Evolutionary conservation across 2,329 filamentous ascomycete species (phyloP).

Genomic region (Penicillium fuscoglaucum): DNA sequence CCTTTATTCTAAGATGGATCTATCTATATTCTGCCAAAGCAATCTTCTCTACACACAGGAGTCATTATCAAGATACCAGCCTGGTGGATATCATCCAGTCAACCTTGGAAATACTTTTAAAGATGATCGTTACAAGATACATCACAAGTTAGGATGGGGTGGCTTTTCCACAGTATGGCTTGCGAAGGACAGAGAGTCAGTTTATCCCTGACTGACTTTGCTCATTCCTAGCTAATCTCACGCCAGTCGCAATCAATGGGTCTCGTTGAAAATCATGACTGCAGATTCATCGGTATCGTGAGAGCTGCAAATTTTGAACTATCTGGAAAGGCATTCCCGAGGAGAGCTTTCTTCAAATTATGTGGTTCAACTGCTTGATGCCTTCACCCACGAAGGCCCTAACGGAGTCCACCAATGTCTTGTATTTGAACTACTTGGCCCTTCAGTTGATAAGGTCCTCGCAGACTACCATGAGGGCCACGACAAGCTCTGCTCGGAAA

Average conservation of each 20-base stretch:
- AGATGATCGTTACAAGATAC: conserved; percentile 44
- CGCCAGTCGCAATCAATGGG: conserved; percentile 24
- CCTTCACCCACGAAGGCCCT: conserved; percentile 33
- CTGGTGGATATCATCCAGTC: conserved; percentile 49
- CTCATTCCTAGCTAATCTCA: conserved; percentile 11
- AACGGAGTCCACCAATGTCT: conserved; percentile 40
- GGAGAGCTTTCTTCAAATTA: conserved; percentile 23
- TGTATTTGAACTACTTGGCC: conserved; percentile 37
- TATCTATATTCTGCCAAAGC: too few species aligned
- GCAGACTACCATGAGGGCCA: conserved; percentile 19
- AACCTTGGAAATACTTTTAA: conserved; percentile 46
- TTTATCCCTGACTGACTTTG: neutral
- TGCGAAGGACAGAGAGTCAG: conserved; percentile 36
- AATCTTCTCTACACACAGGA: too few species aligned
- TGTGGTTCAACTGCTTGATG: conserved; percentile 32
- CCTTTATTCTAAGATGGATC: too few species aligned
- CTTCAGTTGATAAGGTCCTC: conserved; percentile 29
- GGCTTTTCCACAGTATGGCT: conserved; percentile 51
- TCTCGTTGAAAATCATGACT: conserved; percentile 38
- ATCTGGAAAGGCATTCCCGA: conserved; percentile 12
- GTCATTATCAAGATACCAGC: too few species aligned
- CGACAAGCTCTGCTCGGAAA: conserved; percentile 25
- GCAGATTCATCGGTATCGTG: conserved; percentile 22
- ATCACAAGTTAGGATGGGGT: conserved; percentile 50
- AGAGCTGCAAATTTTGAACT: conserved; percentile 25